Evolutionary conservation across 2,329 filamentous ascomycete species (phyloP).

Genomic region (Xylaria sp.): DNA sequence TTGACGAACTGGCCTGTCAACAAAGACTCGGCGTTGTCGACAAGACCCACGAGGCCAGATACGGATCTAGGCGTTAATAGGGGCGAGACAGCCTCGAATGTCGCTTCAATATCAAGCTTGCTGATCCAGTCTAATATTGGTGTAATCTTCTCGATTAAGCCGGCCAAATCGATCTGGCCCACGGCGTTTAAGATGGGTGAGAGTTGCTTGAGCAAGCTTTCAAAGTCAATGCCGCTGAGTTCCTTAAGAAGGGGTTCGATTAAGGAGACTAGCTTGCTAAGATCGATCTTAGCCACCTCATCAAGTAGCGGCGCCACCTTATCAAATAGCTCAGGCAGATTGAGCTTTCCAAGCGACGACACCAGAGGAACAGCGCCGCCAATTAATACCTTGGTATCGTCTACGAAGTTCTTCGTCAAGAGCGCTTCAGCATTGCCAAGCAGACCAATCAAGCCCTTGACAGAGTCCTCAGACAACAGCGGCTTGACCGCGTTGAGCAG

Average conservation of each 20-base stretch:
- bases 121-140: not conserved
- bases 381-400: slow-evolving; percentile 38
- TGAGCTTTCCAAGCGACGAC: slow-evolving; percentile 39
- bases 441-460: slow-evolving; percentile 39
- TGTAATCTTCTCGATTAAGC: slow-evolving; percentile 38
- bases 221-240: slow-evolving; percentile 42
- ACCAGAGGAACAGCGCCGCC: slow-evolving; percentile 38
- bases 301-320: slow-evolving; percentile 42
- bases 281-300: slow-evolving; percentile 29
- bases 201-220: slow-evolving; percentile 44
- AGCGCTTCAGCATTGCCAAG: slow-evolving; percentile 41
- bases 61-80: slow-evolving; percentile 44
- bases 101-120: slow-evolving; percentile 42
- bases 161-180: slow-evolving; percentile 40
- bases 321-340: slow-evolving; percentile 42
- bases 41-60: slow-evolving; percentile 45
- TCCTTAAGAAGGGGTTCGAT: slow-evolving; percentile 43
- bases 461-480: slow-evolving; percentile 41
- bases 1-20: slow-evolving; percentile 48
- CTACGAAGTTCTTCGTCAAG: slow-evolving; percentile 37
- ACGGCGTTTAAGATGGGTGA: slow-evolving; percentile 42
- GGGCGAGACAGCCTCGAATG: slow-evolving; percentile 44
- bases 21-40: slow-evolving; percentile 47
- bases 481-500: slow-evolving; percentile 44
- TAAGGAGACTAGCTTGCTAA: slow-evolving; percentile 40